Evolutionary conservation across 345 rosid species (phyloP).

Genomic region (Populus alba): DNA sequence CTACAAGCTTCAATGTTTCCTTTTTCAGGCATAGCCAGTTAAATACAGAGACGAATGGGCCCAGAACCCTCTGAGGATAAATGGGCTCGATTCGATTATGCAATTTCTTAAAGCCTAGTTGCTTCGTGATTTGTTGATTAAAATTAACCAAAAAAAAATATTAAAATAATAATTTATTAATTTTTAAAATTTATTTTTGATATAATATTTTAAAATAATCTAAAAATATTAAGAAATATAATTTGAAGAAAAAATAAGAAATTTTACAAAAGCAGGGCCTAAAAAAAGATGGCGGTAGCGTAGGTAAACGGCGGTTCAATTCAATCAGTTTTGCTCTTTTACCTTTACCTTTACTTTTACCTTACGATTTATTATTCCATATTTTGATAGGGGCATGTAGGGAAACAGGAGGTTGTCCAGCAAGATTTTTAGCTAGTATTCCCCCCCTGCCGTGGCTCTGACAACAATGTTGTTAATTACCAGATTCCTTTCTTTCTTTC

Average conservation of each 20-base stretch:
- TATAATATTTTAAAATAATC: no score
- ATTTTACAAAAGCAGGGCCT: no score
- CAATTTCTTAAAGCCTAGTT: no score
- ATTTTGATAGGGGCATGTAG: no score
- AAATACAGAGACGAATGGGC: neutral
- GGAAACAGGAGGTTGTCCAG: neutral
- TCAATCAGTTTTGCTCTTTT: neutral
- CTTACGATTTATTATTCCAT: neutral
- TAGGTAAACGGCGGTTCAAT: slow-evolving; percentile 25
- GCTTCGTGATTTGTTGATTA: neutral
- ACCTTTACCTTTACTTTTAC: neutral
- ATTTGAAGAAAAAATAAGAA: no score
- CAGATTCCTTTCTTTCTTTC: neutral
- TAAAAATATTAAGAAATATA: no score
- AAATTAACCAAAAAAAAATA: neutral
- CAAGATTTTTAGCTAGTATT: neutral
- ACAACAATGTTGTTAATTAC: neutral
- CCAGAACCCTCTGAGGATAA: neutral
- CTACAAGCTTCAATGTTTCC: no score
- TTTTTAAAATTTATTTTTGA: no score
- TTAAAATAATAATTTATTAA: no score
- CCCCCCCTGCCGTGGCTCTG: neutral
- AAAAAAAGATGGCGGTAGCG: no score
- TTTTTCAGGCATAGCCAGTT: neutral
- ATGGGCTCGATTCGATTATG: neutral